A percentile compares a stretch with the other conserved stretches of the same genome.
These are phyloP conservation scores for Yarrowia divulgata DNA, from an alignment of 805 yeast species.

Conservation along the genomic window DNA sequence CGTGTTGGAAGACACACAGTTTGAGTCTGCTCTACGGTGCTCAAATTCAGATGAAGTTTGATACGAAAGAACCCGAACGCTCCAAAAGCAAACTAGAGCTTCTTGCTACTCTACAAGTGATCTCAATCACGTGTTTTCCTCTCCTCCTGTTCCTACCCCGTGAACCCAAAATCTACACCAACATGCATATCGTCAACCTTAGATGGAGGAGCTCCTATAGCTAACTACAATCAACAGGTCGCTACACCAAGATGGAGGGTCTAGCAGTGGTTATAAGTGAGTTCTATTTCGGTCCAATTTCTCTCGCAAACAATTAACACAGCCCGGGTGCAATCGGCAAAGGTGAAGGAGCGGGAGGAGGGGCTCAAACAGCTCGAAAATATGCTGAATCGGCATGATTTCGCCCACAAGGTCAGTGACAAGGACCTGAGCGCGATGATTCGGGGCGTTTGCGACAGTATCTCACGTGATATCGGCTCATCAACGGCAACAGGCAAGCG, in stretches of 20 bases:
- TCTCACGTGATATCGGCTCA: constrained; percentile 8
- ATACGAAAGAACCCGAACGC: no score
- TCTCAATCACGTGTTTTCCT: background rate
- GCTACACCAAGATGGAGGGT: constrained; percentile 20
- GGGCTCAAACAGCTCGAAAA: constrained; percentile 26
- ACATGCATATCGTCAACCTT: constrained; percentile 12
- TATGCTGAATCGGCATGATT: constrained; percentile 8
- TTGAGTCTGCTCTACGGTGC: no score
- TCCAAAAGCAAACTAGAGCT: background rate
- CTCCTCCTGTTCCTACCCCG: background rate
- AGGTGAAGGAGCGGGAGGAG: constrained; percentile 11
- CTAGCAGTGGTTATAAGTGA: constrained; percentile 29
- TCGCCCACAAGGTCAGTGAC: background rate
- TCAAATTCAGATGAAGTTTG: no score
- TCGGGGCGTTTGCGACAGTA: constrained; percentile 8
- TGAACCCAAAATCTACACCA: background rate
- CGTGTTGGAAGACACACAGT: no score
- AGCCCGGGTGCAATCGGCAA: constrained; percentile 28
- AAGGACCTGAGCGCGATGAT: constrained; percentile 22
- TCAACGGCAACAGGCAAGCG: background rate
- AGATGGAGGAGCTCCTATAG: background rate
- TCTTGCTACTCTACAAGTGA: background rate
- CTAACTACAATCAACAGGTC: background rate
- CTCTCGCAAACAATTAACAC: background rate
- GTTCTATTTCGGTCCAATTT: background rate